Evolutionary conservation across 768 basidiomycete genomes (phyloP), one percentile per base, ranked within the genome.

Genomic region (Cyathus striatus): DNA sequence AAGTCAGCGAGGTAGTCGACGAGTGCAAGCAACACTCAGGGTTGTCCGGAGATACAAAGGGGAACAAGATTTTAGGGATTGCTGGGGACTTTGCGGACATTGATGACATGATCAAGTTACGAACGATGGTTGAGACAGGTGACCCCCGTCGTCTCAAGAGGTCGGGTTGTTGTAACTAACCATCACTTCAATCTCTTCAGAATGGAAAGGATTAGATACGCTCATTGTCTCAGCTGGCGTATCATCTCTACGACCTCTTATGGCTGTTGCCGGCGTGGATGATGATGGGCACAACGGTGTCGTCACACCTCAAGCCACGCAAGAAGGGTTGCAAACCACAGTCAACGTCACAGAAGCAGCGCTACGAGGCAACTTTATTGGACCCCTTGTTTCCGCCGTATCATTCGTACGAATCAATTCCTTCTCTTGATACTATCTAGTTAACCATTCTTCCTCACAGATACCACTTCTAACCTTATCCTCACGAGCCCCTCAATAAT

Each of bases 121-220:
- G 88, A 38, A 65, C 69, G 7, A 51, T 56, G 1, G 44, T 94
- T 20, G 67, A 76, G 34, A 60, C 64, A 49, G 74, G 91, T 87
- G 40, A 33, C 78, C 64, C 7, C 10, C 35, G 10, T 13, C 24
- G 27, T 17, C 22, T 30, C n/a, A n/a, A n/a, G n/a, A n/a, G n/a
- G n/a, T n/a, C n/a, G n/a, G n/a, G n/a, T n/a, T 40, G 7, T 40
- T 13, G 24, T 24, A 40, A 14, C 23, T 23, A 40, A 20, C 4
- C 21, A 12, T 9, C 14, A 4, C 14, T 14, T 4, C 2, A 22
- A 22, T 23, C n/a, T n/a, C n/a, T n/a, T n/a, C 23, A 94, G 92
- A 70, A 49, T 93, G 90, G 90, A 66, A 64, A 1, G 88, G 90
- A 13, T 50, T 94, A 1, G 92, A 95, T 59, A 95, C 92, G 0